Percentiles rank a stretch among this genome's conserved stretches.
phyloP scores from a whole-genome alignment of 2,329 filamentous ascomycete species.

The Microsporum audouinii region DNA sequence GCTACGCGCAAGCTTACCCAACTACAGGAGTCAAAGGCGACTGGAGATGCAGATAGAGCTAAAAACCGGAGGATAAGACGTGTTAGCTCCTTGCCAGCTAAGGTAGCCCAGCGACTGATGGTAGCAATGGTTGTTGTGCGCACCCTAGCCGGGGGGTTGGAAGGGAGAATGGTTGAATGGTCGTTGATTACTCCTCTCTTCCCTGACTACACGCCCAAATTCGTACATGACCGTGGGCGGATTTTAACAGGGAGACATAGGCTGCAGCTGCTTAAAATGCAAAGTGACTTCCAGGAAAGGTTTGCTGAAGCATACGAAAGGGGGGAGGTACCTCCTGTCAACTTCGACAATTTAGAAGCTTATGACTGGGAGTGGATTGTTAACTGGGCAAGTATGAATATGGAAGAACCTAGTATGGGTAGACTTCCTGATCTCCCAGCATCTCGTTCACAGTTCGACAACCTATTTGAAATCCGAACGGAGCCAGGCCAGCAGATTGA shows the following conservation, averaged over 20 bases:
- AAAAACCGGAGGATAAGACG: not conserved
- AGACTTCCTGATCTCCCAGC: constrained; percentile 34
- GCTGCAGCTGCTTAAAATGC: constrained; percentile 34
- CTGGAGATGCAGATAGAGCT: not conserved
- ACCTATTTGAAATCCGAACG: constrained; percentile 32
- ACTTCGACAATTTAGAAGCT: constrained; percentile 32
- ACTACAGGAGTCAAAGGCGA: constrained; percentile 5
- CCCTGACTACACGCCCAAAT: constrained; percentile 28
- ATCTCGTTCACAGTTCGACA: constrained; percentile 32
- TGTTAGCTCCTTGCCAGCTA: constrained; percentile 4
- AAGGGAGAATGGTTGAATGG: constrained; percentile 36
- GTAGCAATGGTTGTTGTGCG: constrained; percentile 36
- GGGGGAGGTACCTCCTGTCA: constrained; percentile 32
- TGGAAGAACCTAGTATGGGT: constrained; percentile 28
- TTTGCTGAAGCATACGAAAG: constrained; percentile 37
- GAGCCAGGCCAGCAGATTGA: constrained; percentile 23
- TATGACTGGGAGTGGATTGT: constrained; percentile 39
- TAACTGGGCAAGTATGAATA: constrained; percentile 35
- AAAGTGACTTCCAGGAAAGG: constrained; percentile 36
- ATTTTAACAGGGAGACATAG: constrained; percentile 28
- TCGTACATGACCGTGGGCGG: constrained; percentile 31
- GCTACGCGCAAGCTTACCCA: constrained; percentile 1
- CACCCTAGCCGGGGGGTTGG: constrained; percentile 34
- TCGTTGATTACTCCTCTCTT: constrained; percentile 33
- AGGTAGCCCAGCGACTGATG: constrained; percentile 25